These are phyloP conservation scores for Cutaneotrichosporon sp. DNA, from an alignment of 1,284 basidiomycete species.

Conservation along the genomic window DNA sequence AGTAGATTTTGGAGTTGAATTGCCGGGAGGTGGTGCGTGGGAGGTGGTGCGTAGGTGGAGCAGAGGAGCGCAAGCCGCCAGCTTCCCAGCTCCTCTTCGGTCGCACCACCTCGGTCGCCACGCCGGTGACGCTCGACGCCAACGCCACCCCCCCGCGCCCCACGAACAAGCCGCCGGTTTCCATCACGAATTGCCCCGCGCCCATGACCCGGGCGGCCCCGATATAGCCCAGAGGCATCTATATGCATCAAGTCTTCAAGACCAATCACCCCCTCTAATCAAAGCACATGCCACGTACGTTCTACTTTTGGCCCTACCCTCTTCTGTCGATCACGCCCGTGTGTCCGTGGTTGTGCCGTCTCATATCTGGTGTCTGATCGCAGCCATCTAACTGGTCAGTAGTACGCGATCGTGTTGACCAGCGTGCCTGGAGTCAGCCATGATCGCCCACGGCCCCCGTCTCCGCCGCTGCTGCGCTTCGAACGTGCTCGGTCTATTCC, in stretches of 20 bases:
- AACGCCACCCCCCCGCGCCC: no score
- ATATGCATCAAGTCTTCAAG: not conserved
- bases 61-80: no score
- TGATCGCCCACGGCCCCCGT: not conserved
- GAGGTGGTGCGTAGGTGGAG: no score
- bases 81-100: no score
- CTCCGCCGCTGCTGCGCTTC: not conserved
- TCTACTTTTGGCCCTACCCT: not conserved
- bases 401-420: constrained; percentile 71
- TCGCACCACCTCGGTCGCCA: no score
- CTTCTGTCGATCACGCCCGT: not conserved
- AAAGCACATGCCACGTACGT: not conserved
- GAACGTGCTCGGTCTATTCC: not conserved
- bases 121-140: no score
- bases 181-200: no score
- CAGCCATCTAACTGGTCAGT: constrained; percentile 36
- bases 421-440: constrained; percentile 63
- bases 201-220: no score
- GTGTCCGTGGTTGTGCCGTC: not conserved
- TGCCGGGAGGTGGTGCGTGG: no score
- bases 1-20: no score
- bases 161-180: no score
- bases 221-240: not conserved
- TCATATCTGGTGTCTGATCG: not conserved
- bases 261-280: no score